Conservation (phyloP, 1,139 yeast species). For the Yamadazyma epiphylla region DNA sequence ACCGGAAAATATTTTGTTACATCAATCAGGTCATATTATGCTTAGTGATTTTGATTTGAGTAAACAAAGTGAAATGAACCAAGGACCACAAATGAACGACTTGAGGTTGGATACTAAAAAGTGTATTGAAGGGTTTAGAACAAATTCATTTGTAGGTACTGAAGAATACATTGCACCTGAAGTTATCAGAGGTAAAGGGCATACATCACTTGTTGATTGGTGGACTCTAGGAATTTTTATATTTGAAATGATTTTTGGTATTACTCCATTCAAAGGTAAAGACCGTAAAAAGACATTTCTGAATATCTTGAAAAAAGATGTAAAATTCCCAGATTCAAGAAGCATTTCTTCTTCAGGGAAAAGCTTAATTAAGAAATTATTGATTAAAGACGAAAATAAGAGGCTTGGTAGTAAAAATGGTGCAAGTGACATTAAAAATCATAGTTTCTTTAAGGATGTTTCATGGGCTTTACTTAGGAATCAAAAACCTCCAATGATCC, state of each 20-base stretch:
- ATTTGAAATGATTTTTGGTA: slow-evolving; percentile 92
- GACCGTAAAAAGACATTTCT: slow-evolving; percentile 87
- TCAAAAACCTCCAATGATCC: slow-evolving; percentile 93
- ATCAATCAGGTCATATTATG: slow-evolving; percentile 98
- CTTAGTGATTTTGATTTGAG: slow-evolving; percentile 93
- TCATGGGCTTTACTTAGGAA: slow-evolving; percentile 95
- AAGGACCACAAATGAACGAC: slow-evolving; percentile 22
- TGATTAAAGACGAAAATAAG: slow-evolving; percentile 84
- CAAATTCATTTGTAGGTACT: slow-evolving; percentile 96
- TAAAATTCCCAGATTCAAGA: slow-evolving; percentile 47
- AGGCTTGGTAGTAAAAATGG: slow-evolving; percentile 90
- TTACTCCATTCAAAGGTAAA: slow-evolving; percentile 92
- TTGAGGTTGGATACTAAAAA: slow-evolving; percentile 74
- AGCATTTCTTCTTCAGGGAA: slow-evolving; percentile 73
- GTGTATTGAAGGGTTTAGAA: slow-evolving; percentile 91
- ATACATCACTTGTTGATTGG: slow-evolving; percentile 98
- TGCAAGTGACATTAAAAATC: slow-evolving; percentile 89
- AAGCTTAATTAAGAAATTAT: slow-evolving; percentile 69
- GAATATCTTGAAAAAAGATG: slow-evolving; percentile 80
- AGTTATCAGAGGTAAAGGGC: slow-evolving; percentile 94
- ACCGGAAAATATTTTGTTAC: slow-evolving; percentile 90
- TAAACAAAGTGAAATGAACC: slow-evolving; percentile 62
- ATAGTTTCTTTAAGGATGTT: slow-evolving; percentile 81
- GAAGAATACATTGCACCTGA: slow-evolving; percentile 98
- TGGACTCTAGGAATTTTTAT: slow-evolving; percentile 94